Evolutionary conservation across 108 stramenopile genomes (phyloP).

Genomic region (Nitzschia palea): DNA sequence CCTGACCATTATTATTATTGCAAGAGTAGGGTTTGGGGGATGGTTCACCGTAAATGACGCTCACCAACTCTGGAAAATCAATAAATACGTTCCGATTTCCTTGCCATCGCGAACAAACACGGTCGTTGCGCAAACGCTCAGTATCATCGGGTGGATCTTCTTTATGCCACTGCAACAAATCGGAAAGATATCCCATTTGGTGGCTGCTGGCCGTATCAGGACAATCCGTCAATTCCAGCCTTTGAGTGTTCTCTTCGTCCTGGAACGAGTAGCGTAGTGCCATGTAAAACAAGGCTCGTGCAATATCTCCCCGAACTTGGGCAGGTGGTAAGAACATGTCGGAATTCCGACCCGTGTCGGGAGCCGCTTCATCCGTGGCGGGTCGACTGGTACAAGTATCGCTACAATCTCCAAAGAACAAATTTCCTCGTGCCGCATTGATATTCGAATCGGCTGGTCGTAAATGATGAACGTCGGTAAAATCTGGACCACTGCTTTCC

Average conservation of each 20-base stretch:
- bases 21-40: background rate
- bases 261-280: constrained; percentile 48
- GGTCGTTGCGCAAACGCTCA: constrained; percentile 58
- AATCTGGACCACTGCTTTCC: constrained; percentile 40
- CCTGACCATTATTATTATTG: too few relatives aligned
- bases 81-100: constrained; percentile 86
- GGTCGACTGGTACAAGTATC: constrained; percentile 6
- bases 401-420: constrained; percentile 49
- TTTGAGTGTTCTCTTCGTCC: constrained; percentile 29
- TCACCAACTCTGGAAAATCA: constrained; percentile 68
- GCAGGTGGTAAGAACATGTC: constrained; percentile 46
- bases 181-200: constrained; percentile 50
- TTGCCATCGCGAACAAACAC: constrained; percentile 68
- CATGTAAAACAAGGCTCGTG: constrained; percentile 82
- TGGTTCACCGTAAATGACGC: constrained; percentile 20
- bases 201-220: background rate
- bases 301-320: constrained; percentile 69
- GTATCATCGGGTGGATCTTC: constrained; percentile 60
- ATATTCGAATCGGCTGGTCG: constrained; percentile 65
- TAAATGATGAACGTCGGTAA: constrained; percentile 70
- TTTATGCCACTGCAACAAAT: constrained; percentile 70
- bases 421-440: constrained; percentile 63
- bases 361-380: constrained; percentile 19
- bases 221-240: constrained; percentile 36
- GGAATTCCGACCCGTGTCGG: constrained; percentile 40